Percentiles rank a stretch among this genome's conserved stretches.
Conservation (phyloP, 2,329 filamentous ascomycete genomes). For the Penicillium sp. region DNA sequence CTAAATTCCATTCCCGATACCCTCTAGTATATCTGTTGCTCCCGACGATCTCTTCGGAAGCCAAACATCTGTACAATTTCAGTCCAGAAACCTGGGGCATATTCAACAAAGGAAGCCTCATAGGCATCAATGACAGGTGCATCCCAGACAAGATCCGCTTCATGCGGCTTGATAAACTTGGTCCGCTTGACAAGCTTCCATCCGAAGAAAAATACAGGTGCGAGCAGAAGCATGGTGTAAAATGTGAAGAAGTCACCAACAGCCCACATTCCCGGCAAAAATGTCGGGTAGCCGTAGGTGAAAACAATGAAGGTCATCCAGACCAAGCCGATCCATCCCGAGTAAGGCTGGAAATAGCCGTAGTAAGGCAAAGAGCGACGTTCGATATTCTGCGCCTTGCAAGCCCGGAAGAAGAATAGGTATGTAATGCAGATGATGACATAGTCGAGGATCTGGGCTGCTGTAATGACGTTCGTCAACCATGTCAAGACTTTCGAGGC, state of each 20-base stretch:
- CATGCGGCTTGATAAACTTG: constrained; percentile 11
- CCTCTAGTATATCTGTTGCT: no score
- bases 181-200: constrained; percentile 59
- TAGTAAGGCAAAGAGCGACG: constrained; percentile 69
- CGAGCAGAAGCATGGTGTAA: constrained; percentile 68
- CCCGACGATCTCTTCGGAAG: background rate
- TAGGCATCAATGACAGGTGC: constrained; percentile 13
- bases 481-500: constrained; percentile 64
- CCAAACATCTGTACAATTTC: constrained; percentile 47
- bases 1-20: no score
- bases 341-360: constrained; percentile 69
- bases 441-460: constrained; percentile 27
- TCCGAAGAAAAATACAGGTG: constrained; percentile 65
- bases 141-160: constrained; percentile 19
- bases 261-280: constrained; percentile 65
- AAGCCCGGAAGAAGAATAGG: constrained; percentile 69
- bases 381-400: constrained; percentile 67
- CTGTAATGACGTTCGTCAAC: constrained; percentile 29
- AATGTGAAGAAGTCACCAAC: constrained; percentile 70
- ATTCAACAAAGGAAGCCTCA: constrained; percentile 14
- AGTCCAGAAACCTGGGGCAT: constrained; percentile 48
- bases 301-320: constrained; percentile 70
- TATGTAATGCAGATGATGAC: constrained; percentile 68
- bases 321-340: constrained; percentile 65
- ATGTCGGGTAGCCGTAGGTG: constrained; percentile 73